Percentiles rank a stretch among this genome's conserved stretches.
Conservation (phyloP, 495 filamentous ascomycete genomes). For the Aspergillus steynii region DNA sequence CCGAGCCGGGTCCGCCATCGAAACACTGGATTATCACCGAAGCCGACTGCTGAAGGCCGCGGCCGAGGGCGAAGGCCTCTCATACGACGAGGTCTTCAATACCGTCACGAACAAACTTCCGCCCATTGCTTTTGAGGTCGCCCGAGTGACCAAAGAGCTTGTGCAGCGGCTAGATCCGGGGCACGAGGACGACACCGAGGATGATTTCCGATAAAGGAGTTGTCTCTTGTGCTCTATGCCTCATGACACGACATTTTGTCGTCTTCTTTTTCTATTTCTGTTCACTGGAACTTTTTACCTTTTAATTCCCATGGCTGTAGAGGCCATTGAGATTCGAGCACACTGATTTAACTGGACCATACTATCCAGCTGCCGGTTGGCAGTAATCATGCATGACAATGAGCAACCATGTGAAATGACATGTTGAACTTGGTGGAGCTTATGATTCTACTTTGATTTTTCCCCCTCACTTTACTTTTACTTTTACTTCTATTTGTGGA, state of each 20-base stretch:
- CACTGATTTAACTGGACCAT: constrained; percentile 13
- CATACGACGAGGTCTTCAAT: constrained; percentile 53
- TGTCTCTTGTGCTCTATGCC: not conserved
- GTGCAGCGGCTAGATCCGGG: constrained; percentile 46
- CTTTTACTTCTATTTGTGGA: constrained; percentile 13
- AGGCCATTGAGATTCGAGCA: constrained; percentile 1
- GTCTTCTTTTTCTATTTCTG: constrained; percentile 12
- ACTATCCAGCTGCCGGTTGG: constrained; percentile 16
- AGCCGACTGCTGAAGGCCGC: constrained; percentile 66
- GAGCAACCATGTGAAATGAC: constrained; percentile 47
- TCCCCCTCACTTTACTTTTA: constrained; percentile 15
- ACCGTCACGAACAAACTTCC: constrained; percentile 71
- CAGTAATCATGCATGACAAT: constrained; percentile 43
- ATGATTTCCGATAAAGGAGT: constrained; percentile 40
- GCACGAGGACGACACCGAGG: constrained; percentile 35
- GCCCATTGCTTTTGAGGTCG: constrained; percentile 85
- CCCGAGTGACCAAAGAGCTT: constrained; percentile 77
- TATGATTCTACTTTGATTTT: constrained; percentile 21
- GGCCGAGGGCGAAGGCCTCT: constrained; percentile 59
- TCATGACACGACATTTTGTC: constrained; percentile 4
- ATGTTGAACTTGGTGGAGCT: constrained; percentile 37
- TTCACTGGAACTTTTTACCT: not conserved
- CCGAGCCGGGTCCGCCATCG: constrained; percentile 60
- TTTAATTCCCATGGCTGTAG: not conserved
- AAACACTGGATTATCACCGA: constrained; percentile 62